A percentile compares a stretch with the other conserved stretches of the same genome.
phyloP scores from a whole-genome alignment of 768 basidiomycete species.

The Kwoniella europaea region DNA sequence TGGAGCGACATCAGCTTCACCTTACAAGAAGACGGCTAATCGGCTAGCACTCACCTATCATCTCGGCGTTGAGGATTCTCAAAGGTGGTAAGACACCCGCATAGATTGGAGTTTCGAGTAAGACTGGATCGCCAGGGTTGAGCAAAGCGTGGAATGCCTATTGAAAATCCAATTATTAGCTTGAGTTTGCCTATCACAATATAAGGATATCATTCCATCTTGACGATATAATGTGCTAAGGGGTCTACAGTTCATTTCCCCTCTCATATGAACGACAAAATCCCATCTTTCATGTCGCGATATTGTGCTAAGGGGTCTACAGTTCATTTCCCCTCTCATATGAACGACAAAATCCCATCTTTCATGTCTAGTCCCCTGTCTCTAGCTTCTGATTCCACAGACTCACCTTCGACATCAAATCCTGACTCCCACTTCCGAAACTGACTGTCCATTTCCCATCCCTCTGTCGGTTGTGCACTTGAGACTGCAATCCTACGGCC shows the following conservation, averaged over 20 bases:
- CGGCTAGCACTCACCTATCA: conserved; percentile 51
- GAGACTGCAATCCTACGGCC: conserved; percentile 68
- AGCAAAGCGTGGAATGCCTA: conserved; percentile 75
- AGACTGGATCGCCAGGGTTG: conserved; percentile 76
- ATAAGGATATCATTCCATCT: no score
- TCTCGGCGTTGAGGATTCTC: conserved; percentile 40
- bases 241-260: no score
- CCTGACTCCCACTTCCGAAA: conserved; percentile 84
- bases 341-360: no score
- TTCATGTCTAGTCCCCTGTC: no score
- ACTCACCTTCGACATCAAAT: conserved; percentile 81
- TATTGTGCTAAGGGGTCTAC: no score
- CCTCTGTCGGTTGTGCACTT: conserved; percentile 66
- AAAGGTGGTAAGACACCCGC: conserved; percentile 59
- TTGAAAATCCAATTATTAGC: not conserved
- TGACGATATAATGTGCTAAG: no score
- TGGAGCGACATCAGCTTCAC: not conserved
- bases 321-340: no score
- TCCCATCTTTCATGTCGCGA: no score
- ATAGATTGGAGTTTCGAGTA: conserved; percentile 69
- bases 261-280: no score
- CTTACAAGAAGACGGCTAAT: not conserved
- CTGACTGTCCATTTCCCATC: conserved; percentile 76
- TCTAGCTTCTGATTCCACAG: not conserved
- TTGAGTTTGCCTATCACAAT: not conserved